phyloP scores from a whole-genome alignment of 257 asterid species.

The Fraxinus quadrangulata region DNA sequence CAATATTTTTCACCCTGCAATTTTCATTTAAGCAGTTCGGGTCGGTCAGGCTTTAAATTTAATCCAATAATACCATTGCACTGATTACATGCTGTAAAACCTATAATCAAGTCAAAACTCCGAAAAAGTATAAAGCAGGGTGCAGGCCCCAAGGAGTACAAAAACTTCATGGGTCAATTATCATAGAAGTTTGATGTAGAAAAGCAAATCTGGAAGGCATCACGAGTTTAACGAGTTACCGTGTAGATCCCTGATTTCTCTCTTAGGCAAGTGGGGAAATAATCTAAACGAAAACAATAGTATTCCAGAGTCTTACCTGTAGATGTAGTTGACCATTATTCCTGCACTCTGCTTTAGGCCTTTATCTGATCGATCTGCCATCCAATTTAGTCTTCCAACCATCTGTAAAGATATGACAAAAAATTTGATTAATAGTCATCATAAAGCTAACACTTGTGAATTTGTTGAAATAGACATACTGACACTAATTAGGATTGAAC shows the following conservation, averaged over 20 bases:
- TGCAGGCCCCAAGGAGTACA: not conserved
- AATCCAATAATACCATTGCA: not conserved
- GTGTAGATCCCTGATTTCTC: not conserved
- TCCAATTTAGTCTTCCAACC: slow-evolving; percentile 89
- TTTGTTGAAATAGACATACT: not conserved
- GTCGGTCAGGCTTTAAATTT: not conserved
- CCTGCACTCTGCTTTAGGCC: slow-evolving; percentile 90
- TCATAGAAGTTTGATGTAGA: slow-evolving; percentile 4
- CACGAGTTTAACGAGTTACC: not conserved
- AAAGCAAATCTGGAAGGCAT: not conserved
- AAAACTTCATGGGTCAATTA: not conserved
- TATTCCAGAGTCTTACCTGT: slow-evolving; percentile 49
- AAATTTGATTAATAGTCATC: slow-evolving; percentile 19
- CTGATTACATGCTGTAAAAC: not conserved
- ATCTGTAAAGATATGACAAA: slow-evolving; percentile 43
- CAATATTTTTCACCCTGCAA: slow-evolving; percentile 82
- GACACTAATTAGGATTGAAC: not conserved
- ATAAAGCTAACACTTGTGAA: not conserved
- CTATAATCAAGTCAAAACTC: slow-evolving; percentile 2
- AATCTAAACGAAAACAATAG: not conserved
- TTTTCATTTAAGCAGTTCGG: slow-evolving; percentile 16
- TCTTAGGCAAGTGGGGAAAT: not conserved
- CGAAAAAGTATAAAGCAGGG: not conserved
- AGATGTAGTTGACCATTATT: slow-evolving; percentile 89
- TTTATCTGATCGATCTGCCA: slow-evolving; percentile 90